Evolutionary conservation across 768 basidiomycete species (phyloP).

Genomic region (Leccinellum albellum): DNA sequence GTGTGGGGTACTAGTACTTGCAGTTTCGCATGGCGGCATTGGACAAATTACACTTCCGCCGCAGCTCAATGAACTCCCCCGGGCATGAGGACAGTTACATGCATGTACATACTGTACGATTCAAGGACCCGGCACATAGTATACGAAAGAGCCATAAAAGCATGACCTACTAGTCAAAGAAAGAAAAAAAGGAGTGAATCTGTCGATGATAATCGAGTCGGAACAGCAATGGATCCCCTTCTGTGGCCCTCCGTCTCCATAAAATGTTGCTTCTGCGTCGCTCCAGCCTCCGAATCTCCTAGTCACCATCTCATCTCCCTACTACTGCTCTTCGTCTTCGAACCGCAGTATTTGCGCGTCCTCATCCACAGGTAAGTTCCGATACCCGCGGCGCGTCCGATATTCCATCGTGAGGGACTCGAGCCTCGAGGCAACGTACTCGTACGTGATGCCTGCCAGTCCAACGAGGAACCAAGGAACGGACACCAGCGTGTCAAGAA

Average conservation of each 20-base stretch:
- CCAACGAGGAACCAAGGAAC: slow-evolving; percentile 90
- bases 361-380: slow-evolving; percentile 78
- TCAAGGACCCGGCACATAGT: neutral
- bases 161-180: neutral
- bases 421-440: slow-evolving; percentile 51
- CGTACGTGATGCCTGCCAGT: slow-evolving; percentile 67
- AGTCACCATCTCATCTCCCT: neutral
- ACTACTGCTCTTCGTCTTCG: slow-evolving; percentile 64
- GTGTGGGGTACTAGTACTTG: no score
- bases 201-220: neutral
- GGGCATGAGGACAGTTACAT: neutral
- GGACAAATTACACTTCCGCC: no score
- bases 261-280: neutral
- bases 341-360: slow-evolving; percentile 85
- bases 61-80: no score
- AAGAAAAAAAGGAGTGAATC: neutral
- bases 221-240: neutral
- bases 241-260: neutral
- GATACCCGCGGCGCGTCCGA: slow-evolving; percentile 60
- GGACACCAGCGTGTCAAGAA: slow-evolving; percentile 73
- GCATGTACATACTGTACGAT: neutral
- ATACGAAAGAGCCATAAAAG: neutral
- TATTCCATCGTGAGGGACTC: slow-evolving; percentile 38
- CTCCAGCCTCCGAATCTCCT: neutral
- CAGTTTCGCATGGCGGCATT: no score